Evolutionary conservation across 2,329 filamentous ascomycete genomes (phyloP).

Genomic region (Lomentospora prolificans): DNA sequence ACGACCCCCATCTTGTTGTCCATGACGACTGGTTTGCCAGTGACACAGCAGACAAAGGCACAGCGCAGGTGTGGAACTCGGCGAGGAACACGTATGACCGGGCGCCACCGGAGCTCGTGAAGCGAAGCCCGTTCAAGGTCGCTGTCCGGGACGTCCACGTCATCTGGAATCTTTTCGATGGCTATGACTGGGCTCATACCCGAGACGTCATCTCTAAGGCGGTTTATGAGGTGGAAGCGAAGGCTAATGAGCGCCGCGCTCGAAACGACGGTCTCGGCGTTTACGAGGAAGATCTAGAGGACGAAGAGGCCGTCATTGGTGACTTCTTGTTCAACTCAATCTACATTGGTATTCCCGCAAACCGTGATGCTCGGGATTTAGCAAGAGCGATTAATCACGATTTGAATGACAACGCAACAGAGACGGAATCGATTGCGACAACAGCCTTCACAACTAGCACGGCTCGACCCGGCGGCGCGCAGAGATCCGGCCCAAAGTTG

Average conservation of each 20-base stretch:
- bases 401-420: conserved; percentile 75
- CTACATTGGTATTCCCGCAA: conserved; percentile 86
- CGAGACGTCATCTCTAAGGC: conserved; percentile 78
- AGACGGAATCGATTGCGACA: conserved; percentile 81
- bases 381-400: conserved; percentile 78
- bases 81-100: conserved; percentile 63
- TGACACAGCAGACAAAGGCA: conserved; percentile 34
- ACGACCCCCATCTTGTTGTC: conserved; percentile 57
- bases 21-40: conserved; percentile 63
- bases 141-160: conserved; percentile 79
- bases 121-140: conserved; percentile 63
- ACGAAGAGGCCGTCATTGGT: conserved; percentile 78
- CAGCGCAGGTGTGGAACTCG: conserved; percentile 74
- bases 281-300: conserved; percentile 54
- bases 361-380: conserved; percentile 74
- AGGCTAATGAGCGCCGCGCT: conserved; percentile 64
- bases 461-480: conserved; percentile 31
- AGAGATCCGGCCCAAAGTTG: conserved; percentile 45
- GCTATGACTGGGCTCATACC: conserved; percentile 90
- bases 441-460: conserved; percentile 56
- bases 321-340: conserved; percentile 98
- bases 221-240: conserved; percentile 77
- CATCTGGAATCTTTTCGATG: conserved; percentile 97
- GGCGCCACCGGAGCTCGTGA: conserved; percentile 49
- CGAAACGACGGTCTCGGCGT: conserved; percentile 45